Base-by-base conservation (phyloP, 2,329 filamentous ascomycete genomes). In the Ceratocystis destructans region DNA sequence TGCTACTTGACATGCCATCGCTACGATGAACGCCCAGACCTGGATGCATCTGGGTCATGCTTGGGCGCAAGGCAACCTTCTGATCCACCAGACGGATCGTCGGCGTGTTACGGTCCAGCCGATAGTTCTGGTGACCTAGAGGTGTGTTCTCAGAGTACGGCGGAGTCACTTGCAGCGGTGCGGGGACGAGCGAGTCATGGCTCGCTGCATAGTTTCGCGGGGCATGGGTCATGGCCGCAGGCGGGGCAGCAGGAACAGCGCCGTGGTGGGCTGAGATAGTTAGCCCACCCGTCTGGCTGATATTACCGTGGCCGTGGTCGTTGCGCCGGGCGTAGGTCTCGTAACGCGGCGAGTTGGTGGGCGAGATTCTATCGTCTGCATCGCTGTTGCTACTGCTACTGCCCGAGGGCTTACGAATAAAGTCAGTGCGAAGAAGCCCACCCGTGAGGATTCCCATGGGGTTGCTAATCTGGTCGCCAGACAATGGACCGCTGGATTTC, bases 381-480 rank as follows among this genome's bases (percentile, higher is more conserved):
- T 37, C 31, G 12, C 37, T 15, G 20, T 22, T 15, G 17, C 64
- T 25, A 37, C 50, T 44, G 50, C 31, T 61, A 64, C 46, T 55
- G 62, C 50, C 53, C n/a, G 64, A 41, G n/a, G 69, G 69, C 70
- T 77, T 77, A 71, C 78, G 79, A 50, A 80, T 79, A 70, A 84
- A 84, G 71, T 84, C 82, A 46, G 77, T 79, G 64, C 82, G 78
- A 68, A 79, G 75, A 46, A 73, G 73, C 61, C 73, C 73, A 70
- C 76, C 28, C 17, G 28, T 59, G 74, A 25, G 74, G 71, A 65
- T 75, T 72, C 61, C 75, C 67, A 86, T 78, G 68, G 86, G 77
- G 70, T 85, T 79, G 69, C 81, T 84, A 70, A 86, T 78, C 70
- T 80, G 80, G 68, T 77, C 76, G 65, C 59, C 62, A 61, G 79